These are phyloP conservation scores for Schizothecium vesticola DNA, from an alignment of 495 filamentous ascomycete genomes.

Conservation along the genomic window DNA sequence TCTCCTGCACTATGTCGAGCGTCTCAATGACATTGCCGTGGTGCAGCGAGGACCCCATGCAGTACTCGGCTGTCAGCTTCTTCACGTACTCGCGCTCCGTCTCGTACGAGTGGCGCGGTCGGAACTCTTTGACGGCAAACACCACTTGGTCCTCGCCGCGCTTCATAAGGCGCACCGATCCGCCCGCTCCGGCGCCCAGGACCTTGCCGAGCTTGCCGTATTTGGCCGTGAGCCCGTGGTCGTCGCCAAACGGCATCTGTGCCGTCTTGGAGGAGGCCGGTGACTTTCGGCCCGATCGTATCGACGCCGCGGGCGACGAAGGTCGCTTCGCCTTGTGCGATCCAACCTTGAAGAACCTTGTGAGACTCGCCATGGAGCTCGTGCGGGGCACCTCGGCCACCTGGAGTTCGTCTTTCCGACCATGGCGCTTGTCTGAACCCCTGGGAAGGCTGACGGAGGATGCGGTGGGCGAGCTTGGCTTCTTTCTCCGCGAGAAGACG, in stretches of 20 bases:
- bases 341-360: conserved; percentile 79
- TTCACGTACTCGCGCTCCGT: conserved; percentile 93
- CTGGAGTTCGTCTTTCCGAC: conserved; percentile 47
- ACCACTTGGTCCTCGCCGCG: conserved; percentile 82
- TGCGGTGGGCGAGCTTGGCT: conserved; percentile 34
- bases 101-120: conserved; percentile 89
- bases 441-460: conserved; percentile 42
- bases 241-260: conserved; percentile 86
- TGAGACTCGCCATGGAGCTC: conserved; percentile 89
- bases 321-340: conserved; percentile 60
- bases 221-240: conserved; percentile 83
- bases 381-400: conserved; percentile 43
- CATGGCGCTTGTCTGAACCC: conserved; percentile 22
- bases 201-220: conserved; percentile 95
- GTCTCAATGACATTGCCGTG: conserved; percentile 99
- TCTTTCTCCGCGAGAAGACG: conserved; percentile 61
- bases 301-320: conserved; percentile 53
- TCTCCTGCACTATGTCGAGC: conserved; percentile 93
- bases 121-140: conserved; percentile 97
- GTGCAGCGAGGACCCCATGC: conserved; percentile 92
- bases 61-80: conserved; percentile 99
- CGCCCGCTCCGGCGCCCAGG: conserved; percentile 88
- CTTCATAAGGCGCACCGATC: conserved; percentile 92
- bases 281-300: conserved; percentile 50
- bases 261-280: conserved; percentile 53